These are phyloP conservation scores for Helicostylum pulchrum DNA, from an alignment of 192 early-diverging fungal genomes.

Conservation along the genomic window DNA sequence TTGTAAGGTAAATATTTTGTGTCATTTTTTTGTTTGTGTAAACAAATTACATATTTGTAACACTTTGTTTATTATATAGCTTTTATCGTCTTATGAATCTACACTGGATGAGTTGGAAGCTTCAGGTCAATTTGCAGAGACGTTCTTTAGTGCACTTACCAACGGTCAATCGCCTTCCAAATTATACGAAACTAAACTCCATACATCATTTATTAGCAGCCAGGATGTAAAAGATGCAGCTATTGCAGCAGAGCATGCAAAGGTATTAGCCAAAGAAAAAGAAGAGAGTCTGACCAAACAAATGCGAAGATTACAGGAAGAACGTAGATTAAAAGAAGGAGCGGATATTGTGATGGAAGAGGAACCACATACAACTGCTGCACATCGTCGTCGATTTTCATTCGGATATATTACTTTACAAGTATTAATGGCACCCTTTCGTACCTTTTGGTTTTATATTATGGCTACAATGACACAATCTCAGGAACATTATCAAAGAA, in stretches of 20 bases:
- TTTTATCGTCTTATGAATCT: constrained; percentile 17
- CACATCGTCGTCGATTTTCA: constrained; percentile 16
- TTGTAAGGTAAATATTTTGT: constrained; percentile 39
- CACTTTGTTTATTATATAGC: constrained; percentile 8
- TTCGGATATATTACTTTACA: constrained; percentile 37
- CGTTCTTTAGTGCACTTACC: constrained; percentile 21
- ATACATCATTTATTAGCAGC: neutral
- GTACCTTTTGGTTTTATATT: constrained; percentile 20
- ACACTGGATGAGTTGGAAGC: constrained; percentile 24
- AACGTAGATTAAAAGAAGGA: constrained; percentile 12
- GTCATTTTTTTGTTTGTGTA: neutral
- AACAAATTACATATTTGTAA: neutral
- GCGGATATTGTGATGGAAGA: neutral
- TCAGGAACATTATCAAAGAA: constrained; percentile 34
- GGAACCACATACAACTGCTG: neutral
- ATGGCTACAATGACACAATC: constrained; percentile 27
- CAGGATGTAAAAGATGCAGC: neutral
- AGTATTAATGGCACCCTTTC: constrained; percentile 27
- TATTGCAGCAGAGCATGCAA: neutral
- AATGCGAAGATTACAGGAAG: constrained; percentile 20
- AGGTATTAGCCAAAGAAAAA: neutral
- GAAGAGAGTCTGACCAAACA: constrained; percentile 5
- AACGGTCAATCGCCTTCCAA: neutral
- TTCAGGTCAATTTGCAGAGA: constrained; percentile 18
- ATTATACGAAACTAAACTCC: neutral